Evolutionary conservation across 257 asterid genomes (phyloP).

Genomic region (Salvia miltiorrhiza): DNA sequence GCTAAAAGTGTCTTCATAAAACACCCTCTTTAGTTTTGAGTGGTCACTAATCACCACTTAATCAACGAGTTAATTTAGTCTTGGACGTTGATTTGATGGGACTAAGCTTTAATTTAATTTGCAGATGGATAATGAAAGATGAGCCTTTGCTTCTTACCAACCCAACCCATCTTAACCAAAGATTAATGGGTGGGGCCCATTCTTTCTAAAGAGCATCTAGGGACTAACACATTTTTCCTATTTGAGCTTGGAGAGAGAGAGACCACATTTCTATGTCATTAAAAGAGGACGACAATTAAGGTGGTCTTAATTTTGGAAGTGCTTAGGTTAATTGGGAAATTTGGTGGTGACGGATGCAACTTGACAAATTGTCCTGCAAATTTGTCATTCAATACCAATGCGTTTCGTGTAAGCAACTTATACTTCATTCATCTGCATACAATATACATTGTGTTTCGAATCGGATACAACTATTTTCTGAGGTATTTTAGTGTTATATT

Average conservation of each 20-base stretch:
- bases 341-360: slow-evolving; percentile 50
- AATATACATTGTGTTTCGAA: neutral
- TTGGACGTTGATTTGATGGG: slow-evolving; percentile 8
- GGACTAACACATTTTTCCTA: slow-evolving; percentile 11
- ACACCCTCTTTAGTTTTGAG: neutral
- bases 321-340: slow-evolving; percentile 47
- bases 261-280: slow-evolving; percentile 9
- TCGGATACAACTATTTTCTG: no score
- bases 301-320: slow-evolving; percentile 27
- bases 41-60: slow-evolving; percentile 13
- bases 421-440: neutral
- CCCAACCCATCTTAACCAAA: slow-evolving; percentile 52
- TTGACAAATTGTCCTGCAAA: slow-evolving; percentile 4
- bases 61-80: slow-evolving; percentile 18
- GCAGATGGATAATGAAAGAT: slow-evolving; percentile 36
- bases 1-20: neutral
- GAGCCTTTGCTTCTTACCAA: slow-evolving; percentile 63
- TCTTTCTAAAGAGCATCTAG: slow-evolving; percentile 42
- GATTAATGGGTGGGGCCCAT: slow-evolving; percentile 49
- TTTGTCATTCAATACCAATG: slow-evolving; percentile 9
- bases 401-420: slow-evolving; percentile 13
- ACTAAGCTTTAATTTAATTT: slow-evolving; percentile 34
- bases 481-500: no score
- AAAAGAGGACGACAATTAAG: slow-evolving; percentile 26
- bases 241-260: slow-evolving; percentile 4